Evolutionary conservation across 2,329 filamentous ascomycete species (phyloP).

Genomic region (Cryphonectria naterciae): DNA sequence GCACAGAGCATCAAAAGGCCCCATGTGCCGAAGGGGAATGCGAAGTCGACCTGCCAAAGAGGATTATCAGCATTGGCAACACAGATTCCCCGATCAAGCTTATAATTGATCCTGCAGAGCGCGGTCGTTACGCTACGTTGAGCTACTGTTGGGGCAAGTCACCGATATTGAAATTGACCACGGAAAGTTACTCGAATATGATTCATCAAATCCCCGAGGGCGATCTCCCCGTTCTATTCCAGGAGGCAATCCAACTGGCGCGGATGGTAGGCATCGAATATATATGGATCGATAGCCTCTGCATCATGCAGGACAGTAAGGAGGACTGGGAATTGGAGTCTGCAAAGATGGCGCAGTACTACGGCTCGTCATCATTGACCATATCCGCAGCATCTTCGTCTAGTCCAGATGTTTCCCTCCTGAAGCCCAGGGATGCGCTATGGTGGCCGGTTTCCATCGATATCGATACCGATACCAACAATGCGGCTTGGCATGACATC

Average conservation of each 20-base stretch:
- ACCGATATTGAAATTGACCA: not conserved
- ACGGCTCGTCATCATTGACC: not conserved
- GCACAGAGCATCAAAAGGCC: not conserved
- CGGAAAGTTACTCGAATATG: not conserved
- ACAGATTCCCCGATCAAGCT: not conserved
- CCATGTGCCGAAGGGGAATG: not conserved
- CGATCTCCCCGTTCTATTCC: conserved; percentile 9
- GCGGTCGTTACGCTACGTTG: conserved; percentile 15
- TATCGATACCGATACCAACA: not conserved
- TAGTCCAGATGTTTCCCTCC: not conserved
- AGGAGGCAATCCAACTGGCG: conserved; percentile 12
- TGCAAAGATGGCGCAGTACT: conserved; percentile 12
- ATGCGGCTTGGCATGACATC: not conserved
- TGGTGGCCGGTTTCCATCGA: not conserved
- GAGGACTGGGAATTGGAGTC: conserved; percentile 20
- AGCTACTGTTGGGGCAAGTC: conserved; percentile 19
- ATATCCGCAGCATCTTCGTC: conserved; percentile 1
- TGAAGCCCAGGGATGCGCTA: not conserved
- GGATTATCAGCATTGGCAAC: not conserved
- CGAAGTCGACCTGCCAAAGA: not conserved
- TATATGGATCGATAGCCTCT: conserved; percentile 22
- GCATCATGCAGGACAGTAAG: conserved; percentile 18
- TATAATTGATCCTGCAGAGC: not conserved
- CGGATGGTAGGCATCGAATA: conserved; percentile 6
- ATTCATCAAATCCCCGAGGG: not conserved